Evolutionary conservation across 1,284 basidiomycete species (phyloP).

Genomic region (Apiotrichum sp.): DNA sequence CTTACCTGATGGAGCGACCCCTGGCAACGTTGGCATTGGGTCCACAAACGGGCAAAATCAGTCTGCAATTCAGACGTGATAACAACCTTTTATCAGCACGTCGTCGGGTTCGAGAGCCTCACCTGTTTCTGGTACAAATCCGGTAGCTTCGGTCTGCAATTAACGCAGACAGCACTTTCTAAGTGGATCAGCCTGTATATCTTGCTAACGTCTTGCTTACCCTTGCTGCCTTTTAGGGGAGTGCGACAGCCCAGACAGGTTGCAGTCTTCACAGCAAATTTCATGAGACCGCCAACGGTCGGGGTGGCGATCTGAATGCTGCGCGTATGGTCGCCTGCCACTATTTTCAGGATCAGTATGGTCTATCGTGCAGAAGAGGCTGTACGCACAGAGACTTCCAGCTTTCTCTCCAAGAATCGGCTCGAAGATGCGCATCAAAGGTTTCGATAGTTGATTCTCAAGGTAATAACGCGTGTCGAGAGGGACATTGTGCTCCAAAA

Average conservation of each 20-base stretch:
- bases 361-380: not conserved
- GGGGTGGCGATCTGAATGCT: conserved; percentile 91
- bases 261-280: conserved; percentile 87
- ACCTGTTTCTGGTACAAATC: conserved; percentile 90
- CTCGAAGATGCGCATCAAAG: conserved; percentile 91
- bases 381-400: conserved; percentile 63
- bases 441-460: conserved; percentile 92
- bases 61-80: conserved; percentile 73
- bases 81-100: conserved; percentile 45
- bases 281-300: conserved; percentile 90
- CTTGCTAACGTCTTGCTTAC: conserved; percentile 53
- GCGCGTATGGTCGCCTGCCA: conserved; percentile 87
- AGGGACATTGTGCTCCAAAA: conserved; percentile 91
- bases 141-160: conserved; percentile 73
- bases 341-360: conserved; percentile 47
- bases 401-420: conserved; percentile 92
- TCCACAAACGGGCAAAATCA: conserved; percentile 88
- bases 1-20: conserved; percentile 84
- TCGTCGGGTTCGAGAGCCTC: conserved; percentile 6
- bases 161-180: conserved; percentile 90
- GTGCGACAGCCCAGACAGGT: conserved; percentile 94
- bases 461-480: conserved; percentile 96
- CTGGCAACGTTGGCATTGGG: conserved; percentile 93
- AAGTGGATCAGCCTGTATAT: not conserved
- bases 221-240: conserved; percentile 62